These are phyloP conservation scores for Pleodorina starrii DNA, from an alignment of 139 green algal species.

Conservation along the genomic window DNA sequence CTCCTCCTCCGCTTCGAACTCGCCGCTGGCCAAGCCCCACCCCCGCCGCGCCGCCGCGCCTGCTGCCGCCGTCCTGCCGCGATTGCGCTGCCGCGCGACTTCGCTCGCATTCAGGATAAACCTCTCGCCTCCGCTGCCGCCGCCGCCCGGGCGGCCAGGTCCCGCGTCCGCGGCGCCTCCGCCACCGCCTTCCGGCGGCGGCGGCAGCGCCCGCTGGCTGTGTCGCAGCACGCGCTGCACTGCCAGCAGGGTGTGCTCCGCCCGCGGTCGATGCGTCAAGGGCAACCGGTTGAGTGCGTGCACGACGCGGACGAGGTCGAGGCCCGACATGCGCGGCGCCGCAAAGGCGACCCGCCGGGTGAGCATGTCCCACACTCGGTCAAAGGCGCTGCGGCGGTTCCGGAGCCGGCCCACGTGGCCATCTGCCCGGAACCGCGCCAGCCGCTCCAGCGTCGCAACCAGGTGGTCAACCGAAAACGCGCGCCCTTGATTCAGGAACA, in stretches of 20 bases:
- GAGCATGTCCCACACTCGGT: background rate
- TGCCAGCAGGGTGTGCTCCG: background rate
- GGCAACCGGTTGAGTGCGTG: background rate
- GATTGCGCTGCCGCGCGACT: background rate
- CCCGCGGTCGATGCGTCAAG: background rate
- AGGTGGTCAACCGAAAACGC: background rate
- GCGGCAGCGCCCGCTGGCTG: background rate
- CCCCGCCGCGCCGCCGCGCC: background rate
- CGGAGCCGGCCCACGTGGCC: background rate
- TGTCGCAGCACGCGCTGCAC: constrained; percentile 12
- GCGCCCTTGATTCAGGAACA: background rate
- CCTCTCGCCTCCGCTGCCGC: background rate
- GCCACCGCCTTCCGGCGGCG: background rate
- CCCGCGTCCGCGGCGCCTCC: no score
- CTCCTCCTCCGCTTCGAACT: background rate
- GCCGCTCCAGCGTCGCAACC: background rate
- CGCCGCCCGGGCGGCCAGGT: background rate
- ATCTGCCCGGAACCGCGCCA: background rate
- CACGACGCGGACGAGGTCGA: constrained; percentile 1
- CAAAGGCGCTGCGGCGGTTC: background rate
- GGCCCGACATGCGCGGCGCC: constrained; percentile 9
- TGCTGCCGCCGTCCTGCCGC: background rate
- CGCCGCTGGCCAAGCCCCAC: background rate
- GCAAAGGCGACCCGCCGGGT: background rate
- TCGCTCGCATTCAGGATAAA: constrained; percentile 2